Evolutionary conservation across 192 early-diverging fungal genomes (phyloP), one percentile per base, ranked within the genome.

Genomic region (Gonapodya prolifera): DNA sequence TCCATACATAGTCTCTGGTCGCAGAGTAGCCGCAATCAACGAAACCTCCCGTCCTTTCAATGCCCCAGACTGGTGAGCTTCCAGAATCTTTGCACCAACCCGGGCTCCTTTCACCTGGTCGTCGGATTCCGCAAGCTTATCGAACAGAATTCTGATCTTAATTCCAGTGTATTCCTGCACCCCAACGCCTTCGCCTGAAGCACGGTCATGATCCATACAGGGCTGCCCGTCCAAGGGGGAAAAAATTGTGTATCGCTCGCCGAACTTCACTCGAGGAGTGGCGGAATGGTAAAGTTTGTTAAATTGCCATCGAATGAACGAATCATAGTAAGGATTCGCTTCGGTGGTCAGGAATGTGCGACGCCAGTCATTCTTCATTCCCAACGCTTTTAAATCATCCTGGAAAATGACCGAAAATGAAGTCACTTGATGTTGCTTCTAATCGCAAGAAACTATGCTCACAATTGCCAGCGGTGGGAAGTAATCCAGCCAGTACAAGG

Each of bases 1-100:
- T 76, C 95, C 98, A 81, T 98, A 98, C 96, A 99, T 99, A 80
- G 98, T 99, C 86, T 99, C 98, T 1, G 98, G 98, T 33, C 96
- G 89, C 75, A 98, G 85, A 74, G 98, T 99, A 70, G 94, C 98
- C 29, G 98, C 96, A 17, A 98, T 94, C 77, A 97, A 83, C 83
- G 86, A 99, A 30, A 99, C 82, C 34, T 88, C 87, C 84, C 95
- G 93, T 69, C 87, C 89, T 33, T 88, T 83, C 34, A 86, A 77
- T 33, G 81, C 80, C 36, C 80, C 80, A 18, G 33, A 8, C 18
- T 30, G 71, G 28, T 30, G 18, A 2, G 18, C 71, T 32, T 73
- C 8, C 71, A 32, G 28, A 33, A 79, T 77, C 34, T 81, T 82
- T 33, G 83, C 23, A 34, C 88, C 88, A 34, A 89, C 88, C 29